phyloP scores from a whole-genome alignment of 306 rosid species.

The Adenanthera pavonina region DNA sequence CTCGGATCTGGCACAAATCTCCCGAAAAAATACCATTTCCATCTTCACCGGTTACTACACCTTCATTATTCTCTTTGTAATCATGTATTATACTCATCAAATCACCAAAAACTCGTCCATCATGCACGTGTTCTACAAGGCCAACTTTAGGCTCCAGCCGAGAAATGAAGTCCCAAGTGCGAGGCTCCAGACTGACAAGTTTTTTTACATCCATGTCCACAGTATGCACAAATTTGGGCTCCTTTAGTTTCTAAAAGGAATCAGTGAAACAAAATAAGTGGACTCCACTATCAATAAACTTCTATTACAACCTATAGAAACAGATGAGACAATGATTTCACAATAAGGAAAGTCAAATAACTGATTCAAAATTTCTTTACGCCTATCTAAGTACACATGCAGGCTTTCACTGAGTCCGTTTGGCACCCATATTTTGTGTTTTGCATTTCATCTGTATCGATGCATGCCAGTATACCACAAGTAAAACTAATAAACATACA shows the following conservation, averaged over 20 bases:
- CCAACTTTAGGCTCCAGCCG: constrained; percentile 84
- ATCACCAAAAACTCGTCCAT: constrained; percentile 56
- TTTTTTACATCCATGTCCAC: constrained; percentile 90
- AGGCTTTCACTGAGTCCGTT: constrained; percentile 23
- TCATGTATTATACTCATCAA: constrained; percentile 61
- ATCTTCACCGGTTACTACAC: constrained; percentile 39
- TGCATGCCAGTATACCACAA: neutral
- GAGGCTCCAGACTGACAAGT: constrained; percentile 76
- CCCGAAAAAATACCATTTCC: constrained; percentile 45
- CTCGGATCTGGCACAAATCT: constrained; percentile 27
- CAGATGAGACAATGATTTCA: neutral
- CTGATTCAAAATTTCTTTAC: constrained; percentile 3
- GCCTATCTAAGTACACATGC: neutral
- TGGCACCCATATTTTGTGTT: constrained; percentile 24
- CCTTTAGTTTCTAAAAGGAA: constrained; percentile 68
- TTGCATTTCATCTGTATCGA: neutral
- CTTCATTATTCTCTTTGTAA: constrained; percentile 47
- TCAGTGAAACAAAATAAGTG: constrained; percentile 39
- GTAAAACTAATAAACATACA: neutral
- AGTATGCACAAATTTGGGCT: constrained; percentile 88
- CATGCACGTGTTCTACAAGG: constrained; percentile 66
- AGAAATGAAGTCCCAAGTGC: constrained; percentile 83
- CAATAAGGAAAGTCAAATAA: constrained; percentile 6
- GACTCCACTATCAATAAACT: neutral
- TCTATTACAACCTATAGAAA: constrained; percentile 19